Base-by-base conservation (phyloP, 306 rosid genomes). In the Castanea mollissima region DNA sequence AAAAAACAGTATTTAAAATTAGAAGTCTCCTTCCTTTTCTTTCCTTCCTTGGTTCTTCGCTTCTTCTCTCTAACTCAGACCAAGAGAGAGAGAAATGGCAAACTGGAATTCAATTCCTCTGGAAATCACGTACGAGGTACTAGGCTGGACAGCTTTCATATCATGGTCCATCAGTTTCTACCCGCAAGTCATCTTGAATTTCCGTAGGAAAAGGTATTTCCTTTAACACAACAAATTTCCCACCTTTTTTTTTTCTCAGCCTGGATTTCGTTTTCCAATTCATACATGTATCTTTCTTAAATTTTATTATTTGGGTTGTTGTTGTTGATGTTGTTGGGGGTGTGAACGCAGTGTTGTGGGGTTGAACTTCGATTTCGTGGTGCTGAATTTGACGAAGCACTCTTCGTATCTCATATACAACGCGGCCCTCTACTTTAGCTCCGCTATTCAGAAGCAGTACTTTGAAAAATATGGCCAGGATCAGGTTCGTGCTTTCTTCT, bases 331-430 rank as follows among this genome's bases (percentile, higher is more conserved):
- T 25, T 51, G 21, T 41, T 77, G 57, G 25, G 51, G 51, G 74
- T 5, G 23, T 74, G 32, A 62, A 57, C 68, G 44, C 5, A 92
- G 99, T 81, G 99, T 95, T 59, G 99, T 95, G 73, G 99, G 99
- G 18, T 59, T 95, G 87, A 95, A 89, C 89, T 89, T 91, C 79
- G 96, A 92, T 89, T 95, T 91, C 21, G 93, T 88, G 85, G 46
- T 95, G 64, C 81, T 95, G 81, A 95, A 93, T 80, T 79, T 95
- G 84, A 90, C 97, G 0, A 95, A 95, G 85, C 99, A 95, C 84
- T 70, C 93, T 2, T 78, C 94, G 9, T 95, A 95, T 88, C 90
- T 95, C 68, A 83, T 95, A 5, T 95, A 93, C 88, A 95, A 95
- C 84, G 82, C 91, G 19, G 79, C 93, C 74, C 83, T 95, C 81